Conservation (phyloP, 139 green algal genomes). For the Micromonas pusilla region DNA sequence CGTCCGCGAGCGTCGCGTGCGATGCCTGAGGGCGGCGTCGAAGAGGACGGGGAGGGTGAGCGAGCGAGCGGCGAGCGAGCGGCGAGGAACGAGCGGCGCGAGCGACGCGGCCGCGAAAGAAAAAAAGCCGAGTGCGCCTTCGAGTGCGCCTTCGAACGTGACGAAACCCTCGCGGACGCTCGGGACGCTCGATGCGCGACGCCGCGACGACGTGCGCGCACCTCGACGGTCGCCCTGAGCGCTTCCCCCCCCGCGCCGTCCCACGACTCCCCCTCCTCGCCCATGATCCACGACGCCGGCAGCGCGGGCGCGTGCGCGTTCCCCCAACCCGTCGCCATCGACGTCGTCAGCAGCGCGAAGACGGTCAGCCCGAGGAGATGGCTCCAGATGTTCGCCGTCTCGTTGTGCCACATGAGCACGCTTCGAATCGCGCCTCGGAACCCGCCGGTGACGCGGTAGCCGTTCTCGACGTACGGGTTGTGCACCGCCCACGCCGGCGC, state of each 20-base stretch:
- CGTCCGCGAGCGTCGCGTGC: too few relatives aligned
- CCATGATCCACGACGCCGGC: neutral
- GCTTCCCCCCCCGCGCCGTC: neutral
- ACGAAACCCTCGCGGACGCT: too few relatives aligned
- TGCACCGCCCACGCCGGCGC: neutral
- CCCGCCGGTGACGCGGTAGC: neutral
- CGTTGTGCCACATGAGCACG: slow-evolving; percentile 14
- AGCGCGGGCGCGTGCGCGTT: neutral
- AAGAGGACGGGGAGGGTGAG: too few relatives aligned
- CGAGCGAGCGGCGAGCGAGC: too few relatives aligned
- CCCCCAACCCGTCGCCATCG: neutral
- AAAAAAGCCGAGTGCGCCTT: too few relatives aligned
- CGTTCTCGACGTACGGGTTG: slow-evolving; percentile 1
- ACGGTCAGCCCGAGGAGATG: slow-evolving; percentile 7
- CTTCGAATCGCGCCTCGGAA: neutral
- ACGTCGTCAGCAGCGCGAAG: neutral
- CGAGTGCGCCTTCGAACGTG: too few relatives aligned
- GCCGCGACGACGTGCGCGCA: too few relatives aligned
- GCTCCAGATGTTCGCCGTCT: slow-evolving; percentile 21
- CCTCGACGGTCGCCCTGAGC: too few relatives aligned
- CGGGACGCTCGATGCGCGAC: too few relatives aligned
- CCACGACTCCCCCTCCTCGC: neutral
- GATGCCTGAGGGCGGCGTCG: too few relatives aligned
- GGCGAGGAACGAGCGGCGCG: too few relatives aligned
- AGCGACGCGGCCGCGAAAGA: too few relatives aligned